phyloP scores from a whole-genome alignment of 768 basidiomycete genomes.

The Tephrocybe rancida region DNA sequence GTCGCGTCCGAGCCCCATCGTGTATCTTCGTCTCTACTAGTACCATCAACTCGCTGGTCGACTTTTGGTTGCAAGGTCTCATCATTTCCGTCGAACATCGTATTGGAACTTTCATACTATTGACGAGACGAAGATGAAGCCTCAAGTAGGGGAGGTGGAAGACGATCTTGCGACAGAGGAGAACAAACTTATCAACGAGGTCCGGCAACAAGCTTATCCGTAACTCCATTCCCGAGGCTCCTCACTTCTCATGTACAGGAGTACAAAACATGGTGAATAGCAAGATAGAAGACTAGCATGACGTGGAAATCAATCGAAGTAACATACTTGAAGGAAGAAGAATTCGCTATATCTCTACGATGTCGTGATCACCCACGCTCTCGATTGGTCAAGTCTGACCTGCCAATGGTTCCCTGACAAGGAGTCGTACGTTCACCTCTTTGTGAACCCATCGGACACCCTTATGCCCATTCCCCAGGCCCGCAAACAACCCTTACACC shows the following conservation, averaged over 20 bases:
- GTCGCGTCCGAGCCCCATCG: too few relatives aligned
- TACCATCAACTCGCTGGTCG: neutral
- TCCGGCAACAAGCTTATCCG: constrained; percentile 33
- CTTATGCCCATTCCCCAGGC: constrained; percentile 46
- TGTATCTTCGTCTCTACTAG: neutral
- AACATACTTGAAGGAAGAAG: constrained; percentile 70
- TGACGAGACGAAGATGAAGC: constrained; percentile 36
- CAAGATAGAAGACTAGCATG: constrained; percentile 3
- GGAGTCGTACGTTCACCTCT: constrained; percentile 66
- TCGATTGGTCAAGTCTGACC: constrained; percentile 97
- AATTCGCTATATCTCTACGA: constrained; percentile 98
- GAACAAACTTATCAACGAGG: constrained; percentile 88
- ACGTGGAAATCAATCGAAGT: constrained; percentile 2
- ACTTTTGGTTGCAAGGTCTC: neutral
- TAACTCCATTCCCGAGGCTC: neutral
- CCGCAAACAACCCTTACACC: constrained; percentile 89
- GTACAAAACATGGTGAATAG: constrained; percentile 80
- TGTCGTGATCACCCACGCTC: constrained; percentile 93
- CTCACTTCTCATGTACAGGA: constrained; percentile 46
- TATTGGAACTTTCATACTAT: too few relatives aligned
- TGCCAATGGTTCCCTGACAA: constrained; percentile 99
- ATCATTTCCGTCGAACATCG: too few relatives aligned
- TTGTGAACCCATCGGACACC: neutral
- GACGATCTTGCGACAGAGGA: constrained; percentile 83
- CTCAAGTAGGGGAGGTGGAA: constrained; percentile 69